These are phyloP conservation scores for Yamagishiella unicocca DNA, from an alignment of 139 green algal species.

Conservation along the genomic window DNA sequence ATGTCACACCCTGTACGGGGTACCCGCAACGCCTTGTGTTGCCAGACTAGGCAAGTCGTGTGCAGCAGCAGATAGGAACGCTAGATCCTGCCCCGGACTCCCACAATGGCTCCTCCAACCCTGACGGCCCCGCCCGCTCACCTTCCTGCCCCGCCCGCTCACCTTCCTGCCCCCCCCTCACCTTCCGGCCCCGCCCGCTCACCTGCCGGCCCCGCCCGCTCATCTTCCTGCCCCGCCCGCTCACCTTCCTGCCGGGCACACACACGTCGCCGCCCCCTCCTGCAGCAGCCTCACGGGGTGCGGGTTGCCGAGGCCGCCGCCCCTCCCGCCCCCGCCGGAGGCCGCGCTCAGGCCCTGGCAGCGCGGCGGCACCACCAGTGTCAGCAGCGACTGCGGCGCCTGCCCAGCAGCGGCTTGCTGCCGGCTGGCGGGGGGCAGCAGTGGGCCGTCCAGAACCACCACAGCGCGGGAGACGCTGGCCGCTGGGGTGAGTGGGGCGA, in stretches of 20 bases:
- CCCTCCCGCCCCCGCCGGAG: background rate
- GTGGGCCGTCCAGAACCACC: constrained; percentile 42
- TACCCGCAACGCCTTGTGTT: too few relatives aligned
- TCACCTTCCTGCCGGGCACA: constrained; percentile 46
- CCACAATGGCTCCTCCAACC: background rate
- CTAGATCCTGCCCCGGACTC: too few relatives aligned
- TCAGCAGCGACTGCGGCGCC: constrained; percentile 13
- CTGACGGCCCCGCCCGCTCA: background rate
- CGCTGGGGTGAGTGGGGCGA: background rate
- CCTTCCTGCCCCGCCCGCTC: background rate
- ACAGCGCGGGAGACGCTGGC: constrained; percentile 34
- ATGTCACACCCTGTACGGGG: too few relatives aligned
- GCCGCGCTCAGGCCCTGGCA: background rate
- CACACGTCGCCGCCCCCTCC: constrained; percentile 27
- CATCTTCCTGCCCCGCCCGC: background rate
- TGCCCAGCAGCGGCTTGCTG: constrained; percentile 10
- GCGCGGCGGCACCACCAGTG: constrained; percentile 21
- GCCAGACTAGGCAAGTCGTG: too few relatives aligned
- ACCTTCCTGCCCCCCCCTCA: too few relatives aligned
- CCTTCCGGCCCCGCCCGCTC: background rate
- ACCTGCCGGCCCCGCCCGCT: background rate
- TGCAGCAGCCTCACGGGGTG: constrained; percentile 47
- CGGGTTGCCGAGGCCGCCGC: constrained; percentile 16
- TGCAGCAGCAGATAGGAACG: too few relatives aligned
- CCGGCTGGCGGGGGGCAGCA: constrained; percentile 42